Conservation (phyloP, 169 alveolate species). For the Fabrea salina region DNA sequence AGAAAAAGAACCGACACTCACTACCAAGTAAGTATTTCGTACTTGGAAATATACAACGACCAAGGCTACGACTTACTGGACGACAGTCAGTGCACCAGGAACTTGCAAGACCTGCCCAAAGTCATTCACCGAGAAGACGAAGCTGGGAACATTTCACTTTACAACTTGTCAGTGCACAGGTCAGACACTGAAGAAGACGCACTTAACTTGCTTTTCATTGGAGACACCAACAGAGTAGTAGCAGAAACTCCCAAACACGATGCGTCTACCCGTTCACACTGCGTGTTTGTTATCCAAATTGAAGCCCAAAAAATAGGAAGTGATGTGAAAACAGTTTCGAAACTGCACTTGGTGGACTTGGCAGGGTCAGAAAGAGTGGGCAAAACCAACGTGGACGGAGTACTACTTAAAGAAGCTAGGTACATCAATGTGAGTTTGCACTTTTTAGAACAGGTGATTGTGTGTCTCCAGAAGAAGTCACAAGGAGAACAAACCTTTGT, state of each 20-base stretch:
- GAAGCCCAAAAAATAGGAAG: conserved; percentile 85
- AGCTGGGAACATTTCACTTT: conserved; percentile 83
- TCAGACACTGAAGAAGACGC: conserved; percentile 93
- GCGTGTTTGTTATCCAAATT: conserved; percentile 91
- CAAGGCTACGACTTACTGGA: conserved; percentile 89
- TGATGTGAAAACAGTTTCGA: conserved; percentile 86
- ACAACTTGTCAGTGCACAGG: conserved; percentile 87
- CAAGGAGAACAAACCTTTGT: conserved; percentile 78
- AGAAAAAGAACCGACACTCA: conserved; percentile 64
- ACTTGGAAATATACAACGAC: conserved; percentile 90
- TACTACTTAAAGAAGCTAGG: conserved; percentile 85
- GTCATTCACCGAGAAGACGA: conserved; percentile 83
- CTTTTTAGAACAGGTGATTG: conserved; percentile 87
- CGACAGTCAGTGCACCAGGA: conserved; percentile 74
- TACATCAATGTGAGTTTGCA: conserved; percentile 86
- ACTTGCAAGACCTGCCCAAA: conserved; percentile 77
- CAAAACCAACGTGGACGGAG: conserved; percentile 85
- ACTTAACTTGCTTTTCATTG: conserved; percentile 86
- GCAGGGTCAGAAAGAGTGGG: conserved; percentile 94
- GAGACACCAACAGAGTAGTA: conserved; percentile 93
- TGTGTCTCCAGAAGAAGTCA: conserved; percentile 73
- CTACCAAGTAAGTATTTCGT: conserved; percentile 79
- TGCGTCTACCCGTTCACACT: conserved; percentile 94
- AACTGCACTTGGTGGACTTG: conserved; percentile 91
- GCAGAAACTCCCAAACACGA: conserved; percentile 95